Evolutionary conservation across 2,329 filamentous ascomycete genomes (phyloP), one percentile per base, ranked within the genome.

Genomic region (Pseudopithomyces chartarum): DNA sequence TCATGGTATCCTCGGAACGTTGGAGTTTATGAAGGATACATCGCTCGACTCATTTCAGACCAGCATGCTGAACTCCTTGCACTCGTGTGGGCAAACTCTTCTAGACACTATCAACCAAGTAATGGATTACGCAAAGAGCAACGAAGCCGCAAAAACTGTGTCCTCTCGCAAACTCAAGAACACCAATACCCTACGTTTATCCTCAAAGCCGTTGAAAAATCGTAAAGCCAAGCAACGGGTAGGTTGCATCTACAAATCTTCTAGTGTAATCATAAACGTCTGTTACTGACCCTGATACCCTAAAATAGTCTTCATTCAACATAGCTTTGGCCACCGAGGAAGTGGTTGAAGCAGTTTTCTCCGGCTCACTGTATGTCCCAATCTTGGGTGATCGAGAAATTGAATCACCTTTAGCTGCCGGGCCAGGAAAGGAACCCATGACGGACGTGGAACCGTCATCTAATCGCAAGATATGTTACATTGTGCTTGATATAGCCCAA

Each of bases 1-100:
- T 0, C 84, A 87, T 55, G 85, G 84, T 4, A 80, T 86, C 19
- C 68, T 87, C 0, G 79, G 82, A 0, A 58, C 61, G 7, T 40
- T 67, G 0, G 54, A 82, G 77, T 52, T 87, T 3, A 32, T 67
- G 10, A 56, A 65, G 23, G 65, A 66, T 17, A 66, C 63, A 4
- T n/a, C 52, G 5, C 54, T 69, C 36, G 60, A 63, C 38, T 52
- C 61, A 10, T 64, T 66, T 32, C 65, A 68, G 15, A 65, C 66
- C 3, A 55, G 54, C 8, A 66, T 70, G 63, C 44, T 72, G 11
- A 59, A 66, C 33, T 67, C 76, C 0, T 73, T 80, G 17, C 69
- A 74, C 32, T 74, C 66, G 8, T 81, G 77, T 56, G 78, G 75
- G 1, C 69, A 73, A 2, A 79, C 78, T 0, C 62, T 81, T 0